A percentile compares a stretch with the other conserved stretches of the same genome.
Conservation (phyloP, 1,284 basidiomycete species). For the Trichosporon asahii region DNA sequence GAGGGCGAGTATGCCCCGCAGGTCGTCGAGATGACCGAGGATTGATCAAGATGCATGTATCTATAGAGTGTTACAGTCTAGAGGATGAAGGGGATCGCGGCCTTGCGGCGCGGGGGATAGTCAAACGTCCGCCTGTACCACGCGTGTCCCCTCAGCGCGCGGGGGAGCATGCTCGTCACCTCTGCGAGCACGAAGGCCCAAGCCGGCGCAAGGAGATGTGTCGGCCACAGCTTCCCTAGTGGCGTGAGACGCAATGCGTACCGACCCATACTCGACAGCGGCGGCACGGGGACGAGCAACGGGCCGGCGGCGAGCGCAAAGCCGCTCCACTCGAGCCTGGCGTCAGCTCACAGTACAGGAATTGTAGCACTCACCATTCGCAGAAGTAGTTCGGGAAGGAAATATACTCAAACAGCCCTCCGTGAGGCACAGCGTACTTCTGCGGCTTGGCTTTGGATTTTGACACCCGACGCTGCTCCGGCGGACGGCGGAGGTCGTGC, state of each 20-base stretch:
- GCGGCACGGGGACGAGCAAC: slow-evolving; percentile 20
- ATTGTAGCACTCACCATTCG: slow-evolving; percentile 59
- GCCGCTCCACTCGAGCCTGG: slow-evolving; percentile 73
- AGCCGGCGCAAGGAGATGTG: slow-evolving; percentile 58
- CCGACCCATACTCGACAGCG: not conserved
- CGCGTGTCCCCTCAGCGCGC: slow-evolving; percentile 71
- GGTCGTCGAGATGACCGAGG: slow-evolving; percentile 40
- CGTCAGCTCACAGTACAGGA: not conserved
- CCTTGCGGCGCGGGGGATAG: slow-evolving; percentile 65
- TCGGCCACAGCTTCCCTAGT: slow-evolving; percentile 26
- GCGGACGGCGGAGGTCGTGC: slow-evolving; percentile 61
- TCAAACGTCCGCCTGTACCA: slow-evolving; percentile 75
- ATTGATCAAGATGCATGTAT: slow-evolving; percentile 11
- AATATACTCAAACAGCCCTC: slow-evolving; percentile 70
- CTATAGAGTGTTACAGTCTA: slow-evolving; percentile 32
- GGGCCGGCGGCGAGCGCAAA: slow-evolving; percentile 62
- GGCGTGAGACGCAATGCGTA: not conserved
- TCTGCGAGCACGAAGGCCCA: slow-evolving; percentile 73
- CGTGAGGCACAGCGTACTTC: slow-evolving; percentile 74
- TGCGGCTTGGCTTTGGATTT: slow-evolving; percentile 29
- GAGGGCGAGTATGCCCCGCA: slow-evolving; percentile 52
- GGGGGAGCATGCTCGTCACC: slow-evolving; percentile 68
- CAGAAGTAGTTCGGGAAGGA: slow-evolving; percentile 93
- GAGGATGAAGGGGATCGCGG: slow-evolving; percentile 65
- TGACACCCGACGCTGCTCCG: slow-evolving; percentile 26